A percentile compares a stretch with the other conserved stretches of the same genome.
Evolutionary conservation across 176 grass and related monocot species (phyloP).

Genomic region (Hordeum marinum): DNA sequence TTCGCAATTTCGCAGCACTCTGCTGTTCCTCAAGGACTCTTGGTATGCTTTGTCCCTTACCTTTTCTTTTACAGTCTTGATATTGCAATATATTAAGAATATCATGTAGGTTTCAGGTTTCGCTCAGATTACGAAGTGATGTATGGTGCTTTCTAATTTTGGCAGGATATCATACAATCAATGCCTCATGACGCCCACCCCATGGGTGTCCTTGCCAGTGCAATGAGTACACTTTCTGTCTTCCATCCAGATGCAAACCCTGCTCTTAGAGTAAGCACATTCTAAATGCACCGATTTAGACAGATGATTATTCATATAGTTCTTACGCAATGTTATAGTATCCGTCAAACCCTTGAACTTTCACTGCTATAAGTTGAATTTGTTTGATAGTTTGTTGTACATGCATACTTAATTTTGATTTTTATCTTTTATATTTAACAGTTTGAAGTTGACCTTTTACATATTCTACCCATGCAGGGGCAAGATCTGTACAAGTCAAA

Average conservation of each 20-base stretch:
- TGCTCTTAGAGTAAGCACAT: slow-evolving; percentile 78
- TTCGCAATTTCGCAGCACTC: slow-evolving; percentile 92
- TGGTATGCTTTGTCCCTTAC: slow-evolving; percentile 43
- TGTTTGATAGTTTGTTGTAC: too few species aligned
- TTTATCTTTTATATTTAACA: not conserved
- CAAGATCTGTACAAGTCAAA: slow-evolving; percentile 92
- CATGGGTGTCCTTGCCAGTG: slow-evolving; percentile 96
- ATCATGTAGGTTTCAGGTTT: not conserved
- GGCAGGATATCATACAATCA: slow-evolving; percentile 87
- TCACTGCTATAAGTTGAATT: not conserved
- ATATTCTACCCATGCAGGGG: slow-evolving; percentile 49
- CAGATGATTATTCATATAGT: not conserved
- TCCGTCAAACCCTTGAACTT: not conserved
- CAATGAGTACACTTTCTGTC: slow-evolving; percentile 92
- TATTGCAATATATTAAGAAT: not conserved
- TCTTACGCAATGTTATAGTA: not conserved
- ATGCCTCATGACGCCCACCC: slow-evolving; percentile 99
- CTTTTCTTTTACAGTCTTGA: not conserved
- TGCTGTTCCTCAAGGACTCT: slow-evolving; percentile 84
- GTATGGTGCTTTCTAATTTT: not conserved
- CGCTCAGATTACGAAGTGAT: not conserved
- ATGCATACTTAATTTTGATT: too few species aligned
- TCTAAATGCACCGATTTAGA: not conserved
- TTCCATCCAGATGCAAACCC: slow-evolving; percentile 99
- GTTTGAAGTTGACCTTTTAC: not conserved